phyloP scores from a whole-genome alignment of 148 eudicot genomes.

The Heliosperma pusillum region DNA sequence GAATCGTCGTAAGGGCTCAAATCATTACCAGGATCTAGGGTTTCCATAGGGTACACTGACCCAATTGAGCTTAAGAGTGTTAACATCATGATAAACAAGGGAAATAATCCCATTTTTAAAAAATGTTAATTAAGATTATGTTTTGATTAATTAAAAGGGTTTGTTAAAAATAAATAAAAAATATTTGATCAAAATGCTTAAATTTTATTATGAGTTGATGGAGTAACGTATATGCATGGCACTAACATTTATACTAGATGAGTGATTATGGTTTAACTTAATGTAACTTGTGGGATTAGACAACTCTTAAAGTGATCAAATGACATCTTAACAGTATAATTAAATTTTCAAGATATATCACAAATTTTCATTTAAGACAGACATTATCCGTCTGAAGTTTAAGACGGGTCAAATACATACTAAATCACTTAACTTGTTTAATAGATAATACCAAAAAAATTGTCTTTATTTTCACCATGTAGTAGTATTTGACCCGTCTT shows the following conservation, averaged over 20 bases:
- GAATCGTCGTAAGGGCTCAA: background rate
- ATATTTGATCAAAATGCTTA: too few relatives aligned
- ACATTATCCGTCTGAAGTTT: too few relatives aligned
- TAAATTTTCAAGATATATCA: too few relatives aligned
- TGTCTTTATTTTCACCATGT: too few relatives aligned
- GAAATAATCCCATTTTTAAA: constrained; percentile 11
- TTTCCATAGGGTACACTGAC: background rate
- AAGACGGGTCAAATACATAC: too few relatives aligned
- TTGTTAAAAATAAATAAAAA: background rate
- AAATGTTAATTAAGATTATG: background rate
- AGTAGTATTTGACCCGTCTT: too few relatives aligned
- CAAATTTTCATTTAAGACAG: too few relatives aligned
- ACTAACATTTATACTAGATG: background rate
- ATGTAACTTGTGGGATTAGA: constrained; percentile 13
- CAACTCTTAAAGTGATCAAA: background rate
- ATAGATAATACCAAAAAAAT: too few relatives aligned
- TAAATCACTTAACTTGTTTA: too few relatives aligned
- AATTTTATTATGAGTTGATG: background rate
- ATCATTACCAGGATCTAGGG: background rate
- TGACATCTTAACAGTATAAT: background rate
- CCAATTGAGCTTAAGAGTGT: background rate
- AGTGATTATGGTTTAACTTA: background rate
- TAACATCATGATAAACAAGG: background rate
- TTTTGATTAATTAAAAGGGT: background rate
- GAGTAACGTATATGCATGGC: background rate